Evolutionary conservation across 2,329 filamentous ascomycete species (phyloP), one percentile per base, ranked within the genome.

Genomic region (Chaetomiaceae sp.): DNA sequence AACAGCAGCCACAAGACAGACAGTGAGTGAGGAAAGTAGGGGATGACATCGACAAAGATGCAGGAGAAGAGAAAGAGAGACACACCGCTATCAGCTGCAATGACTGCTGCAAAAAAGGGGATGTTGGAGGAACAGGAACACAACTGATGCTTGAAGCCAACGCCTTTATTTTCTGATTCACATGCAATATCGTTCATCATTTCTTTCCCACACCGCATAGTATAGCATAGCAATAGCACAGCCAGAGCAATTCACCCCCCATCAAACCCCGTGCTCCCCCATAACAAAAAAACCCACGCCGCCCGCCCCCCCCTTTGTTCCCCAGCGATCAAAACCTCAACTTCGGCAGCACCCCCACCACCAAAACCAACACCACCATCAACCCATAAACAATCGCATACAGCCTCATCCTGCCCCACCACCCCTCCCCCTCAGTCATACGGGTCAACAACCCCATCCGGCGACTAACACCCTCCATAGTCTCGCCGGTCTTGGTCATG

Each of bases 291-390:
- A 33, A 33, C 38, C 20, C 16, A 41, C n/a, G n/a, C n/a, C n/a
- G n/a, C n/a, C n/a, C n/a, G 12, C 6, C 10, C 30, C 30, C 30
- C 30, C 13, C 30, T 14, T 33, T 33, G 23, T 25, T n/a, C n/a
- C n/a, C n/a, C n/a, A 25, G 37, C 43, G 2, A 42, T 73, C 63
- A 96, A 63, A 96, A 93, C 62, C 92, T 78, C 65, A 96, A 69
- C 73, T 96, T 97, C 0, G 92, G 92, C 65, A 89, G 73, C 44
- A 92, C 77, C 72, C 92, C 92, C 12, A 96, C 91, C 57, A 96
- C 68, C 65, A 95, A 61, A 31, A 96, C 72, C 16, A 89, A 79
- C 21, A 82, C 70, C n/a, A 95, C 61, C 84, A 89, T 92, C 55
- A 96, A 68, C 25, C 81, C 89, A 61, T 85, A 87, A 43, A 96